phyloP scores from a whole-genome alignment of 805 yeast genomes.

The Suhomyces kilbournensis region DNA sequence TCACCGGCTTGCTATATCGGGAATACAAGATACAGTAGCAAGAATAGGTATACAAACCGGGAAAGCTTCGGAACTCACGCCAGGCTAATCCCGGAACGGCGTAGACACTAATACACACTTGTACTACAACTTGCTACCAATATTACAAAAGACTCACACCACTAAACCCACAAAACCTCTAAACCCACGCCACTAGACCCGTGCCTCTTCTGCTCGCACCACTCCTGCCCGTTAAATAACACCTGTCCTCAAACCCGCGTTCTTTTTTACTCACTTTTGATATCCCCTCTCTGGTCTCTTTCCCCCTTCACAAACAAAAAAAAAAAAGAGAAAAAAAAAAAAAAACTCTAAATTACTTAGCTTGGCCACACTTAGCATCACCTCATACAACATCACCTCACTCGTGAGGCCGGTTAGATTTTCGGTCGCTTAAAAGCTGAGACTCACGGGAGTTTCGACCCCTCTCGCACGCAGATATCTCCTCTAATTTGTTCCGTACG shows the following conservation, averaged over 20 bases:
- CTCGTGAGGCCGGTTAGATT: not conserved
- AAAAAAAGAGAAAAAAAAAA: constrained; percentile 2
- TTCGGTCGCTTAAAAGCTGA: not conserved
- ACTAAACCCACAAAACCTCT: not conserved
- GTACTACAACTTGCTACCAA: not conserved
- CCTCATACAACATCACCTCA: not conserved
- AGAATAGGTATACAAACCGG: not conserved
- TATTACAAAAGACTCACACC: not conserved
- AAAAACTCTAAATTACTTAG: constrained; percentile 1
- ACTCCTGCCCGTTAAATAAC: not conserved
- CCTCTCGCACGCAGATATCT: not conserved
- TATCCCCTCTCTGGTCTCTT: not conserved
- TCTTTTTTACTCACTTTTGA: not conserved
- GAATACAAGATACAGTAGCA: not conserved
- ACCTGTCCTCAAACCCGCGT: not conserved
- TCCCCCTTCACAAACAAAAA: not conserved
- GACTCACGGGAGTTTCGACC: not conserved
- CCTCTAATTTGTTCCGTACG: not conserved
- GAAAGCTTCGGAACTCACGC: not conserved
- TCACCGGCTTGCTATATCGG: not conserved
- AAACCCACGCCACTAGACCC: not conserved
- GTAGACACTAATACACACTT: not conserved
- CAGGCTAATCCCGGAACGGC: not conserved
- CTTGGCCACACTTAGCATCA: not conserved
- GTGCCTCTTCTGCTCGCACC: not conserved